Percentiles rank a stretch among this genome's conserved stretches.
These are phyloP conservation scores for Handroanthus guayacan DNA, from an alignment of 257 asterid genomes.

Conservation along the genomic window DNA sequence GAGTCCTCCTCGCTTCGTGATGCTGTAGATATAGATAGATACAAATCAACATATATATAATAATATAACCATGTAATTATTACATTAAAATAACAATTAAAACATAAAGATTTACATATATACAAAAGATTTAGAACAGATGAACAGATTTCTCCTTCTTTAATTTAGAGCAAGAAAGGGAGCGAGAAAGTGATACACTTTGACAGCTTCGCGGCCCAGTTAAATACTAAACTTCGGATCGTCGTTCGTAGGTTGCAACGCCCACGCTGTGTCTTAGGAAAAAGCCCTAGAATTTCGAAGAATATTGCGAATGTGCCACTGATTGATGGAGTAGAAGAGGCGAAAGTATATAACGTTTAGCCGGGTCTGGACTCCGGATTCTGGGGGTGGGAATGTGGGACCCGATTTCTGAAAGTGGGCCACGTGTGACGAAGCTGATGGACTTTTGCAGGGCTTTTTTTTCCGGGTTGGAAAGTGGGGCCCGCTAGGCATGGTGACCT, in stretches of 20 bases:
- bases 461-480: not conserved
- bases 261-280: not conserved
- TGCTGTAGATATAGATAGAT: not conserved
- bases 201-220: slow-evolving; percentile 40
- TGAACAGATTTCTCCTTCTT: slow-evolving; percentile 5
- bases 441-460: not conserved
- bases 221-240: slow-evolving; percentile 34
- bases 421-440: not conserved
- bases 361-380: not conserved
- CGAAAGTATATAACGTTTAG: not conserved
- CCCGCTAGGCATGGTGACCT: not conserved
- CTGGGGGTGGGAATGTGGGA: not conserved
- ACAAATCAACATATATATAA: not conserved
- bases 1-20: slow-evolving; percentile 37
- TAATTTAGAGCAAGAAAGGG: slow-evolving; percentile 18
- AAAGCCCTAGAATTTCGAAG: slow-evolving; percentile 19
- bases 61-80: not conserved
- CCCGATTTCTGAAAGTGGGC: not conserved
- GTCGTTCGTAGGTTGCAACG: slow-evolving; percentile 32
- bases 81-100: too few relatives aligned
- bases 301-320: slow-evolving; percentile 24
- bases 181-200: not conserved
- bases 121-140: too few relatives aligned
- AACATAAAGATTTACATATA: too few relatives aligned
- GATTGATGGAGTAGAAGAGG: not conserved